A percentile compares a stretch with the other conserved stretches of the same genome.
Evolutionary conservation across 2,329 filamentous ascomycete species (phyloP).

Genomic region (Polychaeton citri): DNA sequence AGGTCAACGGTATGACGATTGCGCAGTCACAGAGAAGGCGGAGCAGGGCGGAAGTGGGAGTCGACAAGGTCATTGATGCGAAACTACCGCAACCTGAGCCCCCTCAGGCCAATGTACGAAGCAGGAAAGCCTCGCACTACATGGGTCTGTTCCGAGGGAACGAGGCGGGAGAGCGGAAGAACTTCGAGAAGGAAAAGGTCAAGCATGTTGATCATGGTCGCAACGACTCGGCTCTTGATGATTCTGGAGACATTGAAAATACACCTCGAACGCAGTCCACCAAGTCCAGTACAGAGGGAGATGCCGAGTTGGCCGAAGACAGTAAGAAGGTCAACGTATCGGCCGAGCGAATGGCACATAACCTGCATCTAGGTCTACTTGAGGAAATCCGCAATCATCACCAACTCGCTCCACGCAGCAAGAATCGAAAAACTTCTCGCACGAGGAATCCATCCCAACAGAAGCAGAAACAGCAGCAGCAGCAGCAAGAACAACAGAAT

Average conservation of each 20-base stretch:
- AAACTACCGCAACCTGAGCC: constrained; percentile 45
- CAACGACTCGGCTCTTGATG: neutral
- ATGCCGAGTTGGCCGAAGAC: constrained; percentile 20
- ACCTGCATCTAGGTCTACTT: constrained; percentile 36
- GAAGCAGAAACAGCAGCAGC: neutral
- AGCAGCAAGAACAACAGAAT: constrained; percentile 15
- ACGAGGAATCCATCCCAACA: neutral
- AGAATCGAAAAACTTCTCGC: constrained; percentile 32
- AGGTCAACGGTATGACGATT: constrained; percentile 24
- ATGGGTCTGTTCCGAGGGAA: constrained; percentile 53
- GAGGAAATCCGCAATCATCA: constrained; percentile 45
- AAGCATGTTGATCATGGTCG: neutral
- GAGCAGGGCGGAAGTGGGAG: constrained; percentile 22
- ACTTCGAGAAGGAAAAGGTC: constrained; percentile 33
- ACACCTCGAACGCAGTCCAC: neutral
- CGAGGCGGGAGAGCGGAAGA: constrained; percentile 39
- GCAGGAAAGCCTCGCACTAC: constrained; percentile 53
- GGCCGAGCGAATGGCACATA: constrained; percentile 19
- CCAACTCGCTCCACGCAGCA: constrained; percentile 33
- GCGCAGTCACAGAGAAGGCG: constrained; percentile 21
- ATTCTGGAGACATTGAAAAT: neutral
- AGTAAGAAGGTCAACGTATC: constrained; percentile 8
- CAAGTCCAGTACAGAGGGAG: constrained; percentile 18
- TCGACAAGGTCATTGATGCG: constrained; percentile 52
- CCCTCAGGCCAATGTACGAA: constrained; percentile 39